Percentiles rank a stretch among this genome's conserved stretches.
These are phyloP conservation scores for Prunus armeniaca DNA, from an alignment of 306 rosid genomes.

Conservation along the genomic window DNA sequence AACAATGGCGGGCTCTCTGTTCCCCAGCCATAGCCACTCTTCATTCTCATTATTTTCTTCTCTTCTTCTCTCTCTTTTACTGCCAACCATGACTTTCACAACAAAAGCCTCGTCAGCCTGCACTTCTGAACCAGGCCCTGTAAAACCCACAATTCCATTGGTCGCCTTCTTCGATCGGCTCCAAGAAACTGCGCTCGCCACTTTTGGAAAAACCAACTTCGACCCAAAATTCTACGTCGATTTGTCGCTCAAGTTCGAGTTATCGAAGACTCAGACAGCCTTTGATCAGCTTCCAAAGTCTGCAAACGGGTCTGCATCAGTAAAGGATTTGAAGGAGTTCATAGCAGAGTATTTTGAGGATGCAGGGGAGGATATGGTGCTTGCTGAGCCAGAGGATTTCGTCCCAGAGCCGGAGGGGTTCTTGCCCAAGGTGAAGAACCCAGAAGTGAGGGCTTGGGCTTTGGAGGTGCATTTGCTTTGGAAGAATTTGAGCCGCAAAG, in stretches of 20 bases:
- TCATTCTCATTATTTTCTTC: not conserved
- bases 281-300: constrained; percentile 41
- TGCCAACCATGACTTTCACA: constrained; percentile 6
- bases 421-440: constrained; percentile 59
- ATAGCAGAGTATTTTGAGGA: constrained; percentile 34
- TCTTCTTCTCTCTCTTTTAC: not conserved
- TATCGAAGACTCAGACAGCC: constrained; percentile 40
- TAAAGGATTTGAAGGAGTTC: constrained; percentile 32
- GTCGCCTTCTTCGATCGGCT: constrained; percentile 56
- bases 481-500: constrained; percentile 66
- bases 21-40: not conserved
- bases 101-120: constrained; percentile 13
- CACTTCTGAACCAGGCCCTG: constrained; percentile 18
- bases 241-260: constrained; percentile 48
- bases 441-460: constrained; percentile 70
- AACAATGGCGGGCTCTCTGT: not conserved
- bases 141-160: constrained; percentile 47
- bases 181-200: constrained; percentile 48
- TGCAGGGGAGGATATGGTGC: constrained; percentile 73
- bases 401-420: constrained; percentile 55
- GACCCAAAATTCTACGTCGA: constrained; percentile 82
- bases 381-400: constrained; percentile 56
- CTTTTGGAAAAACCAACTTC: constrained; percentile 40
- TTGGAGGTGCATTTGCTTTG: constrained; percentile 66
- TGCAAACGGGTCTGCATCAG: constrained; percentile 36